Evolutionary conservation across 2,329 filamentous ascomycete species (phyloP), one percentile per base, ranked within the genome.

Genomic region (Stemphylium lycopersici): DNA sequence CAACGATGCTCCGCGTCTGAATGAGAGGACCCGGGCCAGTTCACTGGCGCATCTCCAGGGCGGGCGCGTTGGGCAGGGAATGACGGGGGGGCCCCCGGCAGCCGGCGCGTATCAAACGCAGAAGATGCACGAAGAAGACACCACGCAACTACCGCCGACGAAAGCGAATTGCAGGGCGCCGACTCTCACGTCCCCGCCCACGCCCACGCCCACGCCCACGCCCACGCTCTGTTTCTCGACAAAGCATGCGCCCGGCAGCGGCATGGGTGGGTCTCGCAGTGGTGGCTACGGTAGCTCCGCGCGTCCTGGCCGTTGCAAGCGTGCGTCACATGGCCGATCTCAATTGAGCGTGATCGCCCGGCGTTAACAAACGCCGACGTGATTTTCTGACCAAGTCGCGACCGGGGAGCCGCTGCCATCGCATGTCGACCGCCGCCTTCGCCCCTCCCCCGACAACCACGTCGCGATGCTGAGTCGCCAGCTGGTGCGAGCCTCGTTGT

Each of bases 381-480:
- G 20, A 51, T 58, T 60, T 56, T 50, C 54, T 52, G 45, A 37
- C n/a, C n/a, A 51, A 39, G 15, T 29, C 49, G 37, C 32, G 43
- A 48, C 39, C 48, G 44, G 31, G 38, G 31, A 40, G 43, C 42
- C 38, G 10, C 41, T 38, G 22, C 36, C 58, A 24, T 37, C 47
- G 55, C 56, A 52, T 43, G 37, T 31, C 48, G 40, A 38, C 42
- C 37, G 22, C 38, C 53, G 16, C 52, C 39, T 4, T 29, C 46
- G 16, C 20, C 16, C 29, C 29, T 33, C 20, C 26, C 24, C 26
- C 29, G 36, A 8, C 18, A 32, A n/a, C 15, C 13, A 38, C 39
- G 48, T 54, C 55, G 45, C 56, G 20, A 73, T 73, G 70, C 67
- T 71, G 51, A 59, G 61, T 47, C 66, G 64, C 44, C 56, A 58